Percentiles rank a stretch among this genome's conserved stretches.
phyloP scores from a whole-genome alignment of 1,284 basidiomycete genomes.

The Cryptococcus amylolentus region DNA sequence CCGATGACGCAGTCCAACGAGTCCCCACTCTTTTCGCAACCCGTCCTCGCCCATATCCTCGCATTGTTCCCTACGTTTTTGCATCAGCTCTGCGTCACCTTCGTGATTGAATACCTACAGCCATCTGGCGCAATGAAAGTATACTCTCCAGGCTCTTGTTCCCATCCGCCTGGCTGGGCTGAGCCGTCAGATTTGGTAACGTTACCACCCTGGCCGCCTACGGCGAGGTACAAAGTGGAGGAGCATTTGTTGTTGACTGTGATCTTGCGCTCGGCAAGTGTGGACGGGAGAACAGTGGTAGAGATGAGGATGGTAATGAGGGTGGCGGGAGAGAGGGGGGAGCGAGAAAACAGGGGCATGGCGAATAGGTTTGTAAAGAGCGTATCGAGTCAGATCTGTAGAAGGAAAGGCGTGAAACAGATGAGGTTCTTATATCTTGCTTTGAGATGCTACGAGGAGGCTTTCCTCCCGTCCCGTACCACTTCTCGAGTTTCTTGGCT shows the following conservation, averaged over 20 bases:
- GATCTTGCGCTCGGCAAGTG: conserved; percentile 1
- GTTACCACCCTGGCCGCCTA: conserved; percentile 2
- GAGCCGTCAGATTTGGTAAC: conserved; percentile 3
- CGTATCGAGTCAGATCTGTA: not conserved
- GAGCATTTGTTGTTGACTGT: conserved; percentile 22
- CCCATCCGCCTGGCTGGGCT: conserved; percentile 12
- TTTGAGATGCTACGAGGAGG: no score
- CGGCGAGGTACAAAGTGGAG: conserved; percentile 17
- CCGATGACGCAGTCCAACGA: conserved; percentile 18
- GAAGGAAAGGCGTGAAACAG: not conserved
- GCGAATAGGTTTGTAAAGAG: not conserved
- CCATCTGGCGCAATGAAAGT: conserved; percentile 16
- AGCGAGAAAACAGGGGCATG: not conserved
- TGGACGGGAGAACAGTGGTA: not conserved
- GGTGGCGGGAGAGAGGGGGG: not conserved
- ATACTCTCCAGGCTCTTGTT: conserved; percentile 7
- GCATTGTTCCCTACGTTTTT: conserved; percentile 5
- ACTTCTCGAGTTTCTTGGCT: no score
- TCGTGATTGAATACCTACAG: conserved; percentile 10
- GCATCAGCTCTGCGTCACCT: not conserved
- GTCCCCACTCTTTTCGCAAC: conserved; percentile 16
- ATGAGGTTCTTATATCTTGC: not conserved
- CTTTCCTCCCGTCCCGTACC: no score
- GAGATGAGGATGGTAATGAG: not conserved
- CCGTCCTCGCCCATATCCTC: conserved; percentile 21